phyloP scores from a whole-genome alignment of 75 land plant genomes.

The Pseudotsuga menziesii region DNA sequence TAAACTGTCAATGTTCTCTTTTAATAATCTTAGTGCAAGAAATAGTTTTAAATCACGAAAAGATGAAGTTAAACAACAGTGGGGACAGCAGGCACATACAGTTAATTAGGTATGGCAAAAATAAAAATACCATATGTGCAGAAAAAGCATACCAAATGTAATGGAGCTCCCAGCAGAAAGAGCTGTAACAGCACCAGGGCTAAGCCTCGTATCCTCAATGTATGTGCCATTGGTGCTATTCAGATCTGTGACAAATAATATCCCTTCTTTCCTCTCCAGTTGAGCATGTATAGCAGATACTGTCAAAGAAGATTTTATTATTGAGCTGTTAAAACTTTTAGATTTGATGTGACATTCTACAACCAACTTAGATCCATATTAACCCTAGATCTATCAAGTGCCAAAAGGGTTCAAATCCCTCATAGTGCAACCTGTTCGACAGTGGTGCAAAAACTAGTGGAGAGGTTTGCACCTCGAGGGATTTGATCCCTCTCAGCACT shows the following conservation, averaged over 20 bases:
- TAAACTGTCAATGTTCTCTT: background rate
- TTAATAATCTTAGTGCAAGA: background rate
- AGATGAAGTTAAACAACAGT: background rate
- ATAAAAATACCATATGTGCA: background rate
- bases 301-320: conserved; percentile 16
- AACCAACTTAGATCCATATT: too few relatives aligned
- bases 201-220: conserved; percentile 53
- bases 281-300: conserved; percentile 90
- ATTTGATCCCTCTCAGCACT: too few relatives aligned
- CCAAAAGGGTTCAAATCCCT: too few relatives aligned
- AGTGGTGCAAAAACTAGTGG: too few relatives aligned
- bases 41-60: background rate
- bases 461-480: too few relatives aligned
- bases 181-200: conserved; percentile 55
- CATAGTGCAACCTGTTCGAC: too few relatives aligned
- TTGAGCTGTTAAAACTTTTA: background rate
- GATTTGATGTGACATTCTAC: background rate
- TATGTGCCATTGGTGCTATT: conserved; percentile 97
- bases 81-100: background rate
- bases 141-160: conserved; percentile 61
- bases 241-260: conserved; percentile 73
- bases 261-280: conserved; percentile 64
- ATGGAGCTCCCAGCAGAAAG: conserved; percentile 62
- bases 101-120: background rate
- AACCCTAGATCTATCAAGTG: too few relatives aligned